phyloP scores from a whole-genome alignment of 2,329 filamentous ascomycete species.

The Verticillium alfalfae region DNA sequence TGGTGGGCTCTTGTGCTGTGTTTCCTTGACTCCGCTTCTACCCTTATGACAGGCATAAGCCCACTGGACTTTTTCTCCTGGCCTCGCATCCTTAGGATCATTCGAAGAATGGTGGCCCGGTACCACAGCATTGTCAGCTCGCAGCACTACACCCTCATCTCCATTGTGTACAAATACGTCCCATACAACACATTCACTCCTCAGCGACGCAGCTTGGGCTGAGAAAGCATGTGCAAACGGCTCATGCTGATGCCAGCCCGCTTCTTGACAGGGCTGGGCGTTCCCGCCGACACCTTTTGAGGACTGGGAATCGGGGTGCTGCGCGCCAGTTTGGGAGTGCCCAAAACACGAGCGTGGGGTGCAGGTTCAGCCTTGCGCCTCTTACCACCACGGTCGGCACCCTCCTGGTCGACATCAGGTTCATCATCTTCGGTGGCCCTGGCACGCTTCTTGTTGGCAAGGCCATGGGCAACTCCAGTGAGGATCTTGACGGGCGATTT shows the following conservation, averaged over 20 bases:
- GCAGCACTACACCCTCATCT: neutral
- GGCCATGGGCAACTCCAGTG: constrained; percentile 51
- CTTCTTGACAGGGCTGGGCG: constrained; percentile 46
- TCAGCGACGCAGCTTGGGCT: constrained; percentile 51
- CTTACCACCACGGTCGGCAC: constrained; percentile 49
- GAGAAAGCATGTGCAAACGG: constrained; percentile 56
- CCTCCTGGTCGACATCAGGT: constrained; percentile 50
- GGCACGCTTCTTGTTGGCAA: constrained; percentile 60
- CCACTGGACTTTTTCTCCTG: neutral
- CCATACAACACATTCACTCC: neutral
- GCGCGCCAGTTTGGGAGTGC: constrained; percentile 13
- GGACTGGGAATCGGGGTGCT: constrained; percentile 23
- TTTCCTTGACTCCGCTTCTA: neutral
- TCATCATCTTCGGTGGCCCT: constrained; percentile 51
- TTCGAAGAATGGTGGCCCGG: too few species aligned
- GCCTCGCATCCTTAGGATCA: neutral
- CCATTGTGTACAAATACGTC: neutral
- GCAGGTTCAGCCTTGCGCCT: constrained; percentile 41
- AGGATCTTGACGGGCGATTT: constrained; percentile 22
- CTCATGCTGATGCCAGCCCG: constrained; percentile 47
- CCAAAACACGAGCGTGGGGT: neutral
- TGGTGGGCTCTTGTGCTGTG: neutral
- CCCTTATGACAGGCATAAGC: neutral
- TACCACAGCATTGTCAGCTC: neutral
- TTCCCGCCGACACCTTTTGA: constrained; percentile 25